A percentile compares a stretch with the other conserved stretches of the same genome.
These are phyloP conservation scores for Scedosporium dehoogii DNA, from an alignment of 2,329 filamentous ascomycete genomes.

Conservation along the genomic window DNA sequence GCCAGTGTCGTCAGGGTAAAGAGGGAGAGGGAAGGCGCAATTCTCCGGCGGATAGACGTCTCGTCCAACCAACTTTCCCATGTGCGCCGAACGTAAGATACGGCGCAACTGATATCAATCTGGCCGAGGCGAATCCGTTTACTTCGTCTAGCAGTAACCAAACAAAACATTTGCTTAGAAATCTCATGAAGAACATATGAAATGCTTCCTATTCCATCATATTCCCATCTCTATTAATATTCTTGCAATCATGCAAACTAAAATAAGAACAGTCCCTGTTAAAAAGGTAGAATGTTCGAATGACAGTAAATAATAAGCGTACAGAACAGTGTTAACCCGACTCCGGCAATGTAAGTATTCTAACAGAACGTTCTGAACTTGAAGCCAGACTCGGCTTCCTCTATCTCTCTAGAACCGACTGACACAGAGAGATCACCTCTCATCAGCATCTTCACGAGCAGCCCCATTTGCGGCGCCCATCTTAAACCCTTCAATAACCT, in stretches of 20 bases:
- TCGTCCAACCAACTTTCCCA: no score
- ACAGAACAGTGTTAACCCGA: neutral
- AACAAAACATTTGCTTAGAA: no score
- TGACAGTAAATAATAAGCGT: neutral
- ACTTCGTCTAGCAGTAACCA: no score
- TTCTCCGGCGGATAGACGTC: no score
- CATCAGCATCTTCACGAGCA: neutral
- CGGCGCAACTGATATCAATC: no score
- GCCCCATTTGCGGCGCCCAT: slow-evolving; percentile 10
- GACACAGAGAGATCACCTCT: neutral
- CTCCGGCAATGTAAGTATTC: neutral
- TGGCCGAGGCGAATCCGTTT: no score
- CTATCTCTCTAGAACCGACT: neutral
- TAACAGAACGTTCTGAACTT: neutral
- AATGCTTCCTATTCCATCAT: no score
- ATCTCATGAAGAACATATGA: no score
- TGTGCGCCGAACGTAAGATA: no score
- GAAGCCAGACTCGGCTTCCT: neutral
- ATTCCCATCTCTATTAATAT: no score
- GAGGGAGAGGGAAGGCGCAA: no score
- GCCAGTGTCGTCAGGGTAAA: no score
- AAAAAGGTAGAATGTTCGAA: neutral
- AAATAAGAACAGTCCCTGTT: neutral
- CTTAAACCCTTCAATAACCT: slow-evolving; percentile 45
- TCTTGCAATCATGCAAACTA: neutral